These are phyloP conservation scores for Corinectria fuckeliana DNA, from an alignment of 2,329 filamentous ascomycete genomes.

Conservation along the genomic window DNA sequence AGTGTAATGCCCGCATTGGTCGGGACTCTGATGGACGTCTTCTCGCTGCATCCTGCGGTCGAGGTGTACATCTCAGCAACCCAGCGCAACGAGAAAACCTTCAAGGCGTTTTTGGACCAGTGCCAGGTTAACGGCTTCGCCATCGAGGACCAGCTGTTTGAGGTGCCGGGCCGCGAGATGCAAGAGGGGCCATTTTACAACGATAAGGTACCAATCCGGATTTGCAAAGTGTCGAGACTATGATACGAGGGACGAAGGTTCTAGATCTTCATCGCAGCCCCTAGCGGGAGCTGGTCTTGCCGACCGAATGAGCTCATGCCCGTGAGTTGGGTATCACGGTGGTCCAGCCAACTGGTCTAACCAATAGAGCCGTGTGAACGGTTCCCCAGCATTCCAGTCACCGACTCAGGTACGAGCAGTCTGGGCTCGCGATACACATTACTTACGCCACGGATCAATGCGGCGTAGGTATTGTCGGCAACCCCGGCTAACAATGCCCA, in stretches of 20 bases:
- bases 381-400: slow-evolving; percentile 33
- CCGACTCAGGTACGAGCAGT: slow-evolving; percentile 10
- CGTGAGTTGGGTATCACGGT: neutral
- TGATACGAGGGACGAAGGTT: slow-evolving; percentile 18
- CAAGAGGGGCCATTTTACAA: slow-evolving; percentile 71
- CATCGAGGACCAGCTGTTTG: slow-evolving; percentile 52
- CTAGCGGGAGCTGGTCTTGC: neutral
- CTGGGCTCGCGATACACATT: slow-evolving; percentile 8
- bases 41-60: slow-evolving; percentile 61
- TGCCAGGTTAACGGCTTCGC: slow-evolving; percentile 58
- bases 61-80: slow-evolving; percentile 73
- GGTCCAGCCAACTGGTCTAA: neutral
- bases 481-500: slow-evolving; percentile 4
- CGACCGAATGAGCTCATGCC: neutral
- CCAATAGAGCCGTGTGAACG: slow-evolving; percentile 10
- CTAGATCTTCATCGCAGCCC: neutral
- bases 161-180: slow-evolving; percentile 43
- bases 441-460: slow-evolving; percentile 14
- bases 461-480: slow-evolving; percentile 12
- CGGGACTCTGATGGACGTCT: slow-evolving; percentile 67
- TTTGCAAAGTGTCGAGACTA: slow-evolving; percentile 46
- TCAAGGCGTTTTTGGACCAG: slow-evolving; percentile 65
- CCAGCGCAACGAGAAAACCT: slow-evolving; percentile 73
- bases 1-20: slow-evolving; percentile 68
- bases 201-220: slow-evolving; percentile 64